A percentile compares a stretch with the other conserved stretches of the same genome.
phyloP scores from a whole-genome alignment of 768 basidiomycete genomes.

The Russula dissimulans region DNA sequence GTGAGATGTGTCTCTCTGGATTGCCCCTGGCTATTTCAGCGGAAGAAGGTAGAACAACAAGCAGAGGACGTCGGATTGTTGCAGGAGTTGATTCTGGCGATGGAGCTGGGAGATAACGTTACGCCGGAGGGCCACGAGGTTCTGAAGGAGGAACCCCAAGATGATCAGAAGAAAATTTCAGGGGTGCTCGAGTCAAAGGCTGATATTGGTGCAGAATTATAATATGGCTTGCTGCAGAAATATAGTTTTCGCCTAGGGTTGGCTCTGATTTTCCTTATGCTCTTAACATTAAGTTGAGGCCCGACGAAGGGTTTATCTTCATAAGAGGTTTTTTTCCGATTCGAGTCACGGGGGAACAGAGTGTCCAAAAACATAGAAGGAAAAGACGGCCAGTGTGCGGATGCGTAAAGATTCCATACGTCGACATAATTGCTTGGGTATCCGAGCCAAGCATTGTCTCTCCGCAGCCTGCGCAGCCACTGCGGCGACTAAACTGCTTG shows the following conservation, averaged over 20 bases:
- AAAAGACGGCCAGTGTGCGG: neutral
- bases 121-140: neutral
- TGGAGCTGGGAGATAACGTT: conserved; percentile 13
- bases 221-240: no score
- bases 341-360: neutral
- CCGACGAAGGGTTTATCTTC: neutral
- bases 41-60: conserved; percentile 24
- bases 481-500: conserved; percentile 24
- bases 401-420: neutral
- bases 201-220: neutral
- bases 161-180: neutral
- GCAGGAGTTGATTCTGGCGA: conserved; percentile 5
- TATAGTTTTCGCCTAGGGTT: neutral
- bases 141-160: neutral
- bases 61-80: conserved; percentile 10
- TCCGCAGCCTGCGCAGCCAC: neutral
- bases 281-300: neutral
- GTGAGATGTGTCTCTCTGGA: conserved; percentile 39
- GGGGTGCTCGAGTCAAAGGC: neutral
- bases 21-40: conserved; percentile 37
- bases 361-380: neutral
- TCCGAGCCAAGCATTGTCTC: neutral
- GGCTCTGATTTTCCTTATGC: neutral
- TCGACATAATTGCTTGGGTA: neutral
- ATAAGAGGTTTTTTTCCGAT: neutral